A percentile compares a stretch with the other conserved stretches of the same genome.
Evolutionary conservation across 78 protist species (phyloP).

Genomic region (Pelomyxa schiedti): DNA sequence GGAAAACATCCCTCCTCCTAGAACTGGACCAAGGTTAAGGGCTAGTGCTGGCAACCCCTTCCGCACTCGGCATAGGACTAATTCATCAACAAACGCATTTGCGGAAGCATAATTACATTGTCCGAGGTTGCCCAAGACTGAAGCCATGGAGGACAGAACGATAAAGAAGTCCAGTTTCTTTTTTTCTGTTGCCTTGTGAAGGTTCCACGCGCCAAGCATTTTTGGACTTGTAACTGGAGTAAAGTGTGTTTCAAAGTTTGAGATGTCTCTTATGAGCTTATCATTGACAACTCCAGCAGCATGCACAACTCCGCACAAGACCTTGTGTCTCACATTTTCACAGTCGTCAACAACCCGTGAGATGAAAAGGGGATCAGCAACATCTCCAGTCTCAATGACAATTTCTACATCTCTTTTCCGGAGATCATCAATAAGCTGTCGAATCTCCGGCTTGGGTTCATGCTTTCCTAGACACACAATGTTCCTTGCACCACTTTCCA

Average conservation of each 20-base stretch:
- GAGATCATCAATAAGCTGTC: no score
- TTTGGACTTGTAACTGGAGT: slow-evolving; percentile 9
- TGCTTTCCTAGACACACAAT: neutral
- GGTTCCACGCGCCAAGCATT: slow-evolving; percentile 23
- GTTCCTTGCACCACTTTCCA: neutral
- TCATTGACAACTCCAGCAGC: slow-evolving; percentile 22
- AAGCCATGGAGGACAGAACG: slow-evolving; percentile 16
- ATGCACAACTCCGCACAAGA: slow-evolving; percentile 41
- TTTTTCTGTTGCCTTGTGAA: slow-evolving; percentile 6
- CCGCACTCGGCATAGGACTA: slow-evolving; percentile 8
- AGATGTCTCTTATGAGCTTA: neutral
- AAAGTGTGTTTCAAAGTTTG: neutral
- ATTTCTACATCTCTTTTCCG: neutral
- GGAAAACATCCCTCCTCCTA: no score
- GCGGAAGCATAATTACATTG: slow-evolving; percentile 51
- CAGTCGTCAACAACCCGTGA: neutral
- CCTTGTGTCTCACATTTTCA: no score
- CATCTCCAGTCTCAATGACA: neutral
- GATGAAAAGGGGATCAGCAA: neutral
- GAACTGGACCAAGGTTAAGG: slow-evolving; percentile 25
- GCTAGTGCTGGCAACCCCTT: slow-evolving; percentile 20
- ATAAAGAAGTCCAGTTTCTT: slow-evolving; percentile 18
- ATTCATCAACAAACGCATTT: slow-evolving; percentile 58
- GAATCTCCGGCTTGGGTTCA: no score
- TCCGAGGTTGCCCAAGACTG: slow-evolving; percentile 42